Evolutionary conservation across 192 early-diverging fungal genomes (phyloP).

Genomic region (Coemansia sp.): DNA sequence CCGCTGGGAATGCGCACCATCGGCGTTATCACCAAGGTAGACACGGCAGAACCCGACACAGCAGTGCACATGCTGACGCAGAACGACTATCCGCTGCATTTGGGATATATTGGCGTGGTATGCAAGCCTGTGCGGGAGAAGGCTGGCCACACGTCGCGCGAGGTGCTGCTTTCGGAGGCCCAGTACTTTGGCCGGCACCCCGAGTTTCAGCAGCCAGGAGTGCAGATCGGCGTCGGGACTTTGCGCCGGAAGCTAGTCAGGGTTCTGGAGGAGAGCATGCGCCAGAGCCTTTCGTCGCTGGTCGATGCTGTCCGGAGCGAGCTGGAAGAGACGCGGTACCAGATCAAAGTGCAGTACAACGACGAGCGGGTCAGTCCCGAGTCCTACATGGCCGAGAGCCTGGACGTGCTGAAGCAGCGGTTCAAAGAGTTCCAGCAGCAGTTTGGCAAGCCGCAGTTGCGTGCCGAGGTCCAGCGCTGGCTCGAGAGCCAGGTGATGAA

Average conservation of each 20-base stretch:
- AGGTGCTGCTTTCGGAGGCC: slow-evolving; percentile 48
- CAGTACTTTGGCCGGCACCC: slow-evolving; percentile 54
- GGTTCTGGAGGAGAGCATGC: slow-evolving; percentile 91
- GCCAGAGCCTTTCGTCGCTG: slow-evolving; percentile 69
- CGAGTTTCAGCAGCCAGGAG: slow-evolving; percentile 47
- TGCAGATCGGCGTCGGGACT: slow-evolving; percentile 79
- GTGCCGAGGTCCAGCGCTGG: slow-evolving; percentile 86
- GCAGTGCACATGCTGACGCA: slow-evolving; percentile 81
- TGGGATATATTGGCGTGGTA: slow-evolving; percentile 96
- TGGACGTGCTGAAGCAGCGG: slow-evolving; percentile 87
- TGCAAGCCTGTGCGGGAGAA: slow-evolving; percentile 60
- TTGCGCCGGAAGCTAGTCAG: slow-evolving; percentile 83
- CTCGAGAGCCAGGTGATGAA: slow-evolving; percentile 85
- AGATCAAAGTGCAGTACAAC: slow-evolving; percentile 99
- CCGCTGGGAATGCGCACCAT: slow-evolving; percentile 74
- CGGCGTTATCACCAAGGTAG: slow-evolving; percentile 84
- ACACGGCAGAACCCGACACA: slow-evolving; percentile 72
- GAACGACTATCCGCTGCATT: slow-evolving; percentile 85
- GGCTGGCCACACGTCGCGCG: slow-evolving; percentile 14
- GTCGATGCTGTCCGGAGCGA: slow-evolving; percentile 91
- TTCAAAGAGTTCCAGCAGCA: slow-evolving; percentile 90
- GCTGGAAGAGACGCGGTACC: slow-evolving; percentile 91
- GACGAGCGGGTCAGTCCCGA: slow-evolving; percentile 92
- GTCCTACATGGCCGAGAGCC: slow-evolving; percentile 90
- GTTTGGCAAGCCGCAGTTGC: slow-evolving; percentile 92